Evolutionary conservation across 257 asterid genomes (phyloP).

Genomic region (Fraxinus excelsior): DNA sequence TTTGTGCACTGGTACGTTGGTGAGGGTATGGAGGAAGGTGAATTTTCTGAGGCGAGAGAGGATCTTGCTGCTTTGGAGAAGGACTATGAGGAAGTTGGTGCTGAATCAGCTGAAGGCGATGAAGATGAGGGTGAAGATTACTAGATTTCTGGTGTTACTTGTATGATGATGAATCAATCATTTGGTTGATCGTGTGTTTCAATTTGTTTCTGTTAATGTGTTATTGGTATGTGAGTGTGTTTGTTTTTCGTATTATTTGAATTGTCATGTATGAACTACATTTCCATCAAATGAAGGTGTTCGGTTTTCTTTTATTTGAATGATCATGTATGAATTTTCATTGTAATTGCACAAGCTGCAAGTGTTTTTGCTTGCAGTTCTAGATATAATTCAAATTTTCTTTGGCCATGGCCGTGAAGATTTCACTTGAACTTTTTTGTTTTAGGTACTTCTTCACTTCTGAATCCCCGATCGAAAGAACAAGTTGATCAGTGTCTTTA

Average conservation of each 20-base stretch:
- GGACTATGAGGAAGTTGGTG: slow-evolving; percentile 94
- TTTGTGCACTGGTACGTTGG: slow-evolving; percentile 98
- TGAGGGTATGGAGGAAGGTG: slow-evolving; percentile 99
- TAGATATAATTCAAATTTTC: too few species aligned
- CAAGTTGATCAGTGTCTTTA: too few species aligned
- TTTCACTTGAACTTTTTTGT: too few species aligned
- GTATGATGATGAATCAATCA: background rate
- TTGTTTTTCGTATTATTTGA: background rate
- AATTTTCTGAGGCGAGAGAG: slow-evolving; percentile 94
- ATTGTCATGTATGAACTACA: too few species aligned
- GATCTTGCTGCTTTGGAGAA: slow-evolving; percentile 98
- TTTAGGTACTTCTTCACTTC: too few species aligned
- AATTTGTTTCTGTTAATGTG: background rate
- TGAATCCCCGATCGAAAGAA: too few species aligned
- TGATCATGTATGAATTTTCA: too few species aligned
- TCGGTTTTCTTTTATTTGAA: too few species aligned
- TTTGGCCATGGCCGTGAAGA: too few species aligned
- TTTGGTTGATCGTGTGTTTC: background rate
- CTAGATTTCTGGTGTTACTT: background rate
- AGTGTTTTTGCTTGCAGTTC: too few species aligned
- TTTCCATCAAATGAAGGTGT: too few species aligned
- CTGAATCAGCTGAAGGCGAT: slow-evolving; percentile 89
- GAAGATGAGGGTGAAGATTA: slow-evolving; percentile 79
- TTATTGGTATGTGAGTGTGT: background rate
- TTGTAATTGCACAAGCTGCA: too few species aligned